A percentile compares a stretch with the other conserved stretches of the same genome.
These are phyloP conservation scores for Ailanthus altissimus DNA, from an alignment of 345 rosid genomes.

Conservation along the genomic window DNA sequence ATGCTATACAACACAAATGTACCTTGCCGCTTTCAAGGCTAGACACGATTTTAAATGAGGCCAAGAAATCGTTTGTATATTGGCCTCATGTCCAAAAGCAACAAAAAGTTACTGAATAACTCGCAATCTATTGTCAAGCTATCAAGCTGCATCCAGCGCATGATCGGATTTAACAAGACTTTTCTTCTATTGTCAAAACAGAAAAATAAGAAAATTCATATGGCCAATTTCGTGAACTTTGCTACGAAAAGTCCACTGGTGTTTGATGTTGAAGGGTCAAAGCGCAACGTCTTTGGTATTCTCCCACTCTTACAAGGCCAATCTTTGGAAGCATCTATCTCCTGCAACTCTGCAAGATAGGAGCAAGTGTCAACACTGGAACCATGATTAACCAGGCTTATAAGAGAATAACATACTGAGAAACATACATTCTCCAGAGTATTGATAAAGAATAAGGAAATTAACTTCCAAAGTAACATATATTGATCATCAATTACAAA, in stretches of 20 bases:
- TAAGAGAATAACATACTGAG: background rate
- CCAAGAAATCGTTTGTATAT: no score
- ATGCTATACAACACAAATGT: no score
- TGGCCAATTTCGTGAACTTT: constrained; percentile 56
- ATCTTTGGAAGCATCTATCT: constrained; percentile 60
- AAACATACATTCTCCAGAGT: background rate
- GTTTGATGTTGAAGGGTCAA: constrained; percentile 77
- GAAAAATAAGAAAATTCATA: background rate
- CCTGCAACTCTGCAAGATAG: constrained; percentile 55
- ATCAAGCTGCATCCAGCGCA: background rate
- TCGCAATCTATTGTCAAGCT: background rate
- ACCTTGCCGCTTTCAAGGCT: no score
- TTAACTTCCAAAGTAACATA: background rate
- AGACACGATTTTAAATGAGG: no score
- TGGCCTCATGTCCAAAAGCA: no score
- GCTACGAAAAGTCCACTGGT: constrained; percentile 95
- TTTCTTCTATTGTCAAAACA: background rate
- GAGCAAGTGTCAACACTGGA: background rate
- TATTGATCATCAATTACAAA: background rate
- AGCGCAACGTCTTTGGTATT: constrained; percentile 74
- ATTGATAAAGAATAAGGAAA: background rate
- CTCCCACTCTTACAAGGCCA: constrained; percentile 87
- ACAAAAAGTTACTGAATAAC: background rate
- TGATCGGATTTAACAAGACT: background rate
- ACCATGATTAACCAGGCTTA: background rate